Evolutionary conservation across 1,139 yeast genomes (phyloP).

Genomic region (Candida frijolesensis): DNA sequence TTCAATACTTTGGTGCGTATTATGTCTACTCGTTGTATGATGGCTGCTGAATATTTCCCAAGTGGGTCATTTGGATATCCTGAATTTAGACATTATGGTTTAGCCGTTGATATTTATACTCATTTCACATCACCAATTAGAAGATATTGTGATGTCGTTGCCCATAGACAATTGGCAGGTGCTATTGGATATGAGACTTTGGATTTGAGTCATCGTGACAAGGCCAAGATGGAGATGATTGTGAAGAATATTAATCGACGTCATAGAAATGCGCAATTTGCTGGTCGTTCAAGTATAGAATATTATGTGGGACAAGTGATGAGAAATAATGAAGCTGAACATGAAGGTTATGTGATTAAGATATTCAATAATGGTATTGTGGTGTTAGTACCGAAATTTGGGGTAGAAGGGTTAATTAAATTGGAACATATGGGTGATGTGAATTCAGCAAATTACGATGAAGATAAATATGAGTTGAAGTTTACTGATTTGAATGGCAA

Average conservation of each 20-base stretch:
- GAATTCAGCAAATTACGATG: slow-evolving; percentile 68
- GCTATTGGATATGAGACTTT: slow-evolving; percentile 92
- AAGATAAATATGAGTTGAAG: slow-evolving; percentile 70
- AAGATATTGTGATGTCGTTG: slow-evolving; percentile 96
- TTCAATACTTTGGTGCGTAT: slow-evolving; percentile 93
- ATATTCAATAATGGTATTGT: slow-evolving; percentile 95
- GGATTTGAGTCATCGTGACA: slow-evolving; percentile 83
- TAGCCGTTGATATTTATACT: slow-evolving; percentile 96
- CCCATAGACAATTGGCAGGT: slow-evolving; percentile 95
- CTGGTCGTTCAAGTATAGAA: slow-evolving; percentile 97
- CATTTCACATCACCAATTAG: slow-evolving; percentile 99
- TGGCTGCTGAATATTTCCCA: slow-evolving; percentile 97
- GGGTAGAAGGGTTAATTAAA: slow-evolving; percentile 91
- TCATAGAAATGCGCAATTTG: slow-evolving; percentile 98
- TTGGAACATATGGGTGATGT: slow-evolving; percentile 73
- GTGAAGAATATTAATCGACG: slow-evolving; percentile 89
- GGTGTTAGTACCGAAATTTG: slow-evolving; percentile 94
- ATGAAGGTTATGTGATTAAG: slow-evolving; percentile 90
- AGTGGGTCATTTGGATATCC: slow-evolving; percentile 91
- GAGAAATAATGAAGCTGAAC: slow-evolving; percentile 71
- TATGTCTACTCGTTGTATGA: slow-evolving; percentile 98
- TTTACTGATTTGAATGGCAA: slow-evolving; percentile 51
- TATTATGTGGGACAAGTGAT: slow-evolving; percentile 98
- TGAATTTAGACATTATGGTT: slow-evolving; percentile 96
- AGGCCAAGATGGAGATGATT: slow-evolving; percentile 84